Base-by-base conservation (phyloP, 2,329 filamentous ascomycete species). In the Chaetomium globosum region DNA sequence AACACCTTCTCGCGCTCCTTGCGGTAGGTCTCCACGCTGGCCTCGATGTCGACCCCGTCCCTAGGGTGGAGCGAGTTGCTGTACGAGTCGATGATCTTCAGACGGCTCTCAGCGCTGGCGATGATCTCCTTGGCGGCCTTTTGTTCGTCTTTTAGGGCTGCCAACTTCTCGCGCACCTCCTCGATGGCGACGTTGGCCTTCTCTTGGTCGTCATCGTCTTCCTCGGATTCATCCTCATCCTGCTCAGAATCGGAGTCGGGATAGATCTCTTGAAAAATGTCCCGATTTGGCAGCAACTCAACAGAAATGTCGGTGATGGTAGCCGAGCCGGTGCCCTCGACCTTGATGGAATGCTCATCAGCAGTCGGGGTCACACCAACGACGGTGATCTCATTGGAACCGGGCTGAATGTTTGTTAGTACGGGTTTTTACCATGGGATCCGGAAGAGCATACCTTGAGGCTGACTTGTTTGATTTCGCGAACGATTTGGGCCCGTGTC, bases 301-400 rank as follows among this genome's bases (percentile, higher is more conserved):
- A 89, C 81, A 10, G 83, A 81, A 67, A 90, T 87, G 71, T 90
- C 86, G 12, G 82, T 84, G 70, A 88, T 85, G 59, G 82, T 82
- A 9, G 84, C 85, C 0, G 80, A 73, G n/a, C 85, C 84, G 59
- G 80, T 81, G 54, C 85, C 85, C 69, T 87, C 84, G 39, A 88
- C 80, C 69, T 85, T 85, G 75, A 88, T 83, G 10, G 83, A 85
- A 69, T 84, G 78, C 71, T 83, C 79, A 69, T 86, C 81, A 9
- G 82, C 78, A 1, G 79, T 81, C 2, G 83, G 81, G 9, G 84
- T 80, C 46, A 87, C 74, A 5, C 84, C 85, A 53, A 82, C 74
- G 57, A 88, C 81, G 16, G 80, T 81, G 63, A 88, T 81, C 68
- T 86, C 80, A 68, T 87, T 88, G 9, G 78, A 71, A 8, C 85